Conservation (phyloP, 2,329 filamentous ascomycete genomes). For the Epichloe gansuensis region DNA sequence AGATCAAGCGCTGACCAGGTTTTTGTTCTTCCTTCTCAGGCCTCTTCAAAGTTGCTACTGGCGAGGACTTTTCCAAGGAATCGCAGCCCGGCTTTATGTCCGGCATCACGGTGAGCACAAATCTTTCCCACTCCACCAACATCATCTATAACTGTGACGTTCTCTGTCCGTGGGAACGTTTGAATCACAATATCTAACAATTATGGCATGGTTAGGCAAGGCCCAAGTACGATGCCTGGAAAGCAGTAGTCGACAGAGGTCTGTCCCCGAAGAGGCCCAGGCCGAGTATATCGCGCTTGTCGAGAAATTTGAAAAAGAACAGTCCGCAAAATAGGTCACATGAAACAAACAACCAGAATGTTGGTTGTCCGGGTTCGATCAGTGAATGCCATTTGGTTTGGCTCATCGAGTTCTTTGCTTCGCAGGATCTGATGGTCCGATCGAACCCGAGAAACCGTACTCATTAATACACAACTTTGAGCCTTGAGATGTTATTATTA, state of each 20-base stretch:
- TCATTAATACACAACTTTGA: too few species aligned
- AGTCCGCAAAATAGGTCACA: not conserved
- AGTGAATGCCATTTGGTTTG: too few species aligned
- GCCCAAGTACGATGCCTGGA: slow-evolving; percentile 3
- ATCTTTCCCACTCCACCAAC: not conserved
- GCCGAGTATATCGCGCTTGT: slow-evolving; percentile 63
- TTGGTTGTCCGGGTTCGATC: too few species aligned
- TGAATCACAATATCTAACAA: not conserved
- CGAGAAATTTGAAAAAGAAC: slow-evolving; percentile 50
- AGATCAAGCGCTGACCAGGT: not conserved
- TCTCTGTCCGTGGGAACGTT: too few species aligned
- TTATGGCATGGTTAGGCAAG: not conserved
- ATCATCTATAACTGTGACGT: too few species aligned
- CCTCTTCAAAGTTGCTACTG: not conserved
- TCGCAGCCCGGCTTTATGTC: not conserved
- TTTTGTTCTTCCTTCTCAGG: not conserved
- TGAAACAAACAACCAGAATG: too few species aligned
- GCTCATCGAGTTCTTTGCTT: too few species aligned
- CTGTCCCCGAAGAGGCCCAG: slow-evolving; percentile 57
- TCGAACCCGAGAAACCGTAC: too few species aligned
- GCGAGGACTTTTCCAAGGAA: slow-evolving; percentile 1
- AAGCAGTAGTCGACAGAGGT: slow-evolving; percentile 49
- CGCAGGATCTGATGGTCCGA: too few species aligned
- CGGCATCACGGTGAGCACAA: not conserved
- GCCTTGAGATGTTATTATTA: too few species aligned